A percentile compares a stretch with the other conserved stretches of the same genome.
Evolutionary conservation across 345 rosid genomes (phyloP).

Genomic region (Schrenkiella parvula): DNA sequence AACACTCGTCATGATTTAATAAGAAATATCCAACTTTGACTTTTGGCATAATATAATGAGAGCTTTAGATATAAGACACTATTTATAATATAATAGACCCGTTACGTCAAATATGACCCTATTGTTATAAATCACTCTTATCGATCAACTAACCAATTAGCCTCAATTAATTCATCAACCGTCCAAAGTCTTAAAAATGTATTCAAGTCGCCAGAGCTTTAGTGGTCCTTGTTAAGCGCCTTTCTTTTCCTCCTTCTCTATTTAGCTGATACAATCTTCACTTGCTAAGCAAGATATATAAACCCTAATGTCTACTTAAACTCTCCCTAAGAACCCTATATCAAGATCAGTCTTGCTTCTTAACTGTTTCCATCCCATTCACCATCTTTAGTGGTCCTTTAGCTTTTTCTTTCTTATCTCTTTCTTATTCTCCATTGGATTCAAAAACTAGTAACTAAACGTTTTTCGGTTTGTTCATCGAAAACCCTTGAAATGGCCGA

Average conservation of each 20-base stretch:
- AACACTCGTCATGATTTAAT: not conserved
- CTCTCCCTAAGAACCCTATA: not conserved
- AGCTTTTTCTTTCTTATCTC: not conserved
- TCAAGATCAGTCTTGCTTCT: not conserved
- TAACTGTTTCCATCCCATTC: not conserved
- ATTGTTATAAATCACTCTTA: constrained; percentile 20
- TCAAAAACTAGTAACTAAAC: not conserved
- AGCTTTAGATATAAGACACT: no score
- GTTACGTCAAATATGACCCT: constrained; percentile 17
- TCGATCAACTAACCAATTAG: constrained; percentile 4
- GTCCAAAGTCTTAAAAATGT: not conserved
- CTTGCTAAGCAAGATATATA: not conserved
- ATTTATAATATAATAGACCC: not conserved
- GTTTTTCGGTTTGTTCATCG: not conserved
- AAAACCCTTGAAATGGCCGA: constrained; percentile 15
- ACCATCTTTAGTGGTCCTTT: not conserved
- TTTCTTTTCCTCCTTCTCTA: not conserved
- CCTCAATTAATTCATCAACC: constrained; percentile 6
- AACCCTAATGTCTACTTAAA: not conserved
- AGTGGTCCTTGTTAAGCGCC: not conserved
- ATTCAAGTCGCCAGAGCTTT: constrained; percentile 4
- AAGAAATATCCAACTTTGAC: not conserved
- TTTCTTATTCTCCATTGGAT: not conserved
- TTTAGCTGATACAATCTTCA: not conserved
- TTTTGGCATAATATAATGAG: no score